A percentile compares a stretch with the other conserved stretches of the same genome.
Evolutionary conservation across 129 eudicot species (phyloP).

Genomic region (Tagetes patula): DNA sequence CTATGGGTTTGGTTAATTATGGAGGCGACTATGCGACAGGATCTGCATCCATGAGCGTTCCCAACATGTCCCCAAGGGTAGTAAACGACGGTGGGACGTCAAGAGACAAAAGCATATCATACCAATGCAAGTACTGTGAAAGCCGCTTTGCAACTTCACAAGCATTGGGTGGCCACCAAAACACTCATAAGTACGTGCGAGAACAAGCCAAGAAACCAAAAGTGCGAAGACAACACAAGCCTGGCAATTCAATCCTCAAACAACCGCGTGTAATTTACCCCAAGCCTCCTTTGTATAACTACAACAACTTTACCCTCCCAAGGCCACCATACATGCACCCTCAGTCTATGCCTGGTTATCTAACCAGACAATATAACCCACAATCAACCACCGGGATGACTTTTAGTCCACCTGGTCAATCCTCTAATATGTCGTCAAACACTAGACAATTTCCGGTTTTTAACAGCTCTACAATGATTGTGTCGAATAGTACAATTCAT

Average conservation of each 20-base stretch:
- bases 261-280: not conserved
- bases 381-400: slow-evolving; percentile 5
- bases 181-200: slow-evolving; percentile 50
- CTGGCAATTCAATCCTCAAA: not conserved
- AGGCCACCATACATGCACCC: slow-evolving; percentile 1
- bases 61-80: not conserved
- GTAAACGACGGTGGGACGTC: not conserved
- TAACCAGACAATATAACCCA: slow-evolving; percentile 14
- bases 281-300: not conserved
- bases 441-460: not conserved
- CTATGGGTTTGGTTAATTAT: not conserved
- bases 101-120: not conserved
- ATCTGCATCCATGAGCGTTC: not conserved
- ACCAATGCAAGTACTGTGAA: slow-evolving; percentile 41
- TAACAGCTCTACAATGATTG: not conserved
- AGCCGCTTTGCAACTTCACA: slow-evolving; percentile 49
- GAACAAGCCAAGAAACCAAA: slow-evolving; percentile 41
- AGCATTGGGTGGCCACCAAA: slow-evolving; percentile 74
- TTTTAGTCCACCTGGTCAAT: not conserved
- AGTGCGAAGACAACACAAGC: not conserved
- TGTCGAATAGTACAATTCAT: not conserved
- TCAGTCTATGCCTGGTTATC: not conserved
- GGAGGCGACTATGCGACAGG: not conserved
- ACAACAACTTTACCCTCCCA: slow-evolving; percentile 11
- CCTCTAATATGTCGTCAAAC: not conserved